Conservation (phyloP, 768 basidiomycete genomes). For the Porphyrellus cyaneotinctus region DNA sequence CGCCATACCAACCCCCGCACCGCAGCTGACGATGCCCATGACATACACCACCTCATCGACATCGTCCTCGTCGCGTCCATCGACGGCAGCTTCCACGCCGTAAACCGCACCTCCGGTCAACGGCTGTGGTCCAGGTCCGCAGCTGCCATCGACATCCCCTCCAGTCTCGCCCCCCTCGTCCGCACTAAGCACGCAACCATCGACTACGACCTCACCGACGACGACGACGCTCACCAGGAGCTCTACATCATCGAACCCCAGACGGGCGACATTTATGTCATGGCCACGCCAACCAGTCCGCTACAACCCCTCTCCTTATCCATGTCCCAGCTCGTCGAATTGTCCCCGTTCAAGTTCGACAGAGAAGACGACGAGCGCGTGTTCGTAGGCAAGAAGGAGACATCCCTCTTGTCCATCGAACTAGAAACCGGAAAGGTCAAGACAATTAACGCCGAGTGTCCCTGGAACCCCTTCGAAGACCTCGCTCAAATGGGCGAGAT, state of each 20-base stretch:
- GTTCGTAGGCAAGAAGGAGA: slow-evolving; percentile 91
- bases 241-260: slow-evolving; percentile 94
- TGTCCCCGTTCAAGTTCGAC: slow-evolving; percentile 76
- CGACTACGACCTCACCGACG: slow-evolving; percentile 54
- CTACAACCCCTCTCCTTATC: slow-evolving; percentile 88
- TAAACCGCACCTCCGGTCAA: slow-evolving; percentile 81
- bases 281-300: slow-evolving; percentile 60
- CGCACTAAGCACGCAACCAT: slow-evolving; percentile 60
- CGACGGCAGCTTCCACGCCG: slow-evolving; percentile 91
- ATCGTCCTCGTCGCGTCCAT: slow-evolving; percentile 88
- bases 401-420: slow-evolving; percentile 70
- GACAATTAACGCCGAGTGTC: slow-evolving; percentile 72
- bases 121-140: slow-evolving; percentile 87
- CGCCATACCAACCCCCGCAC: slow-evolving; percentile 22
- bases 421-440: slow-evolving; percentile 78
- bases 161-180: slow-evolving; percentile 68
- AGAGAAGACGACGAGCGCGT: slow-evolving; percentile 54
- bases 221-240: slow-evolving; percentile 54
- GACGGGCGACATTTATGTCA: slow-evolving; percentile 89
- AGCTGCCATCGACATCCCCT: slow-evolving; percentile 42
- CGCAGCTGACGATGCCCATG: slow-evolving; percentile 26
- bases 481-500: slow-evolving; percentile 40
- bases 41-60: slow-evolving; percentile 69
- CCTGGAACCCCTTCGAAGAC: slow-evolving; percentile 67
- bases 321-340: slow-evolving; percentile 88